Percentiles rank a stretch among this genome's conserved stretches.
Conservation (phyloP, 2,329 filamentous ascomycete species). For the Pyricularia pennisetigena region DNA sequence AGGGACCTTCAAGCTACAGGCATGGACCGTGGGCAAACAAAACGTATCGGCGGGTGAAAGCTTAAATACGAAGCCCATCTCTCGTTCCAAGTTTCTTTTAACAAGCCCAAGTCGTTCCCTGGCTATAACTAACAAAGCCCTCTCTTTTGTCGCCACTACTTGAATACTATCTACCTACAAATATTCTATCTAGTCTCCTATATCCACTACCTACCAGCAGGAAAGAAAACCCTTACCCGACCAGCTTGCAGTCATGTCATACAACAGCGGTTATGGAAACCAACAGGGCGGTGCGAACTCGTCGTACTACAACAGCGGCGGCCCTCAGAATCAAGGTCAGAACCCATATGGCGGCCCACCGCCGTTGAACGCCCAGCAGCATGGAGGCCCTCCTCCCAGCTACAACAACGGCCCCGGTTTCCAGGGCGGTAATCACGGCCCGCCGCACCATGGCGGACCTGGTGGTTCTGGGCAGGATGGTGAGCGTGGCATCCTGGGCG, state of each 20-base stretch:
- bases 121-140: not conserved
- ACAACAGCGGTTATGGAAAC: not conserved
- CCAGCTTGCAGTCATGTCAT: not conserved
- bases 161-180: not conserved
- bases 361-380: not conserved
- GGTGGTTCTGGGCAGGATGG: not conserved
- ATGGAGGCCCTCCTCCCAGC: not conserved
- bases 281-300: not conserved
- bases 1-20: not conserved
- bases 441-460: not conserved
- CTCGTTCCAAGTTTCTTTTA: not conserved
- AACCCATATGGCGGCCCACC: not conserved
- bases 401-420: not conserved
- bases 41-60: not conserved
- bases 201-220: not conserved
- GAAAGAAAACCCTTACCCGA: not conserved
- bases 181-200: not conserved
- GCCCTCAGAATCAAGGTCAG: not conserved
- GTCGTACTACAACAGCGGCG: not conserved
- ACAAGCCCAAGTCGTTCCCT: not conserved
- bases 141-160: not conserved
- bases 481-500: slow-evolving; percentile 1
- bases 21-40: not conserved
- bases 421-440: not conserved
- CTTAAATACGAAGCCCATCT: not conserved